These are phyloP conservation scores for Lichina pygmaea DNA, from an alignment of 495 filamentous ascomycete genomes.

Conservation along the genomic window DNA sequence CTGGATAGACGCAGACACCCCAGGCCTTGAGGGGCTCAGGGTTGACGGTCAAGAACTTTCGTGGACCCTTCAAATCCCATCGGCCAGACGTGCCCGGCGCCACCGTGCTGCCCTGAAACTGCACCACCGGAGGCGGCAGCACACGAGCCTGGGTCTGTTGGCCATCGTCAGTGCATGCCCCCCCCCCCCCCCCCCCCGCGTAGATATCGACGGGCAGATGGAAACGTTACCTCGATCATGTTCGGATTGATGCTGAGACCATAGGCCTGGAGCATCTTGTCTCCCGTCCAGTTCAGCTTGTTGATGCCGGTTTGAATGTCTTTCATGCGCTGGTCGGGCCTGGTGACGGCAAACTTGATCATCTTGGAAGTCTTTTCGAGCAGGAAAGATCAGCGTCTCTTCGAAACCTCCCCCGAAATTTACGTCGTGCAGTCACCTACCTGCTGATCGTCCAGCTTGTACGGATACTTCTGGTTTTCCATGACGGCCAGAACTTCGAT, in stretches of 20 bases:
- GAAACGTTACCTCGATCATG: constrained; percentile 22
- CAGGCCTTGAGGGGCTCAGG: constrained; percentile 31
- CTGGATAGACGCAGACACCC: constrained; percentile 33
- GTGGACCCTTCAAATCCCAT: constrained; percentile 55
- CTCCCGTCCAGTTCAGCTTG: constrained; percentile 37
- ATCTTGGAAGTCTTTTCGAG: constrained; percentile 31
- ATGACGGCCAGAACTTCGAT: constrained; percentile 44
- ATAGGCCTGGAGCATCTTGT: constrained; percentile 38
- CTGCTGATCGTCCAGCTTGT: constrained; percentile 43
- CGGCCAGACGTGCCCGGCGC: constrained; percentile 35
- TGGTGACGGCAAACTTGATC: constrained; percentile 61
- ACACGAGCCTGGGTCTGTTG: constrained; percentile 35
- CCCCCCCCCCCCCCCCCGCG: neutral
- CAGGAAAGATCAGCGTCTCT: neutral
- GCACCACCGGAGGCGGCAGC: constrained; percentile 38
- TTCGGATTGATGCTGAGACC: constrained; percentile 34
- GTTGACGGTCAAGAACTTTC: constrained; percentile 43
- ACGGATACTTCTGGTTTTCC: constrained; percentile 46
- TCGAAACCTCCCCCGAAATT: neutral
- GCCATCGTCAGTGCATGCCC: constrained; percentile 1
- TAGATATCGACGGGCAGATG: neutral
- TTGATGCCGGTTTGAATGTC: constrained; percentile 36
- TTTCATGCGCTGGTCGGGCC: constrained; percentile 30
- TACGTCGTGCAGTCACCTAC: neutral
- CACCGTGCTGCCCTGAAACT: constrained; percentile 23